Conservation (phyloP, 306 rosid genomes). For the Hippophae gyantsensis region DNA sequence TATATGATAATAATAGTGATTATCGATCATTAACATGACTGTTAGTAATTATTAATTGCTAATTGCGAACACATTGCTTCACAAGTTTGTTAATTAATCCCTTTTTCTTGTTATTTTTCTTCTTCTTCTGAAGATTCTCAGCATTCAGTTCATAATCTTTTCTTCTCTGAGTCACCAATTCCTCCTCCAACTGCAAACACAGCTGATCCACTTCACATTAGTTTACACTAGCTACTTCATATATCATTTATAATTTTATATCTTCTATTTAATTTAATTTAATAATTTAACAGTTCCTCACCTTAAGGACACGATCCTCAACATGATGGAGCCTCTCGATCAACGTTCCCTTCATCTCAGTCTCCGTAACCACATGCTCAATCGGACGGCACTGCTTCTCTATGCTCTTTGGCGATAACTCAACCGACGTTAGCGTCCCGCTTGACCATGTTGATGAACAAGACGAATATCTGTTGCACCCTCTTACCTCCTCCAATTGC, state of each 20-base stretch:
- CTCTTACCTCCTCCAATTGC: conserved; percentile 36
- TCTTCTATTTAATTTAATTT: neutral
- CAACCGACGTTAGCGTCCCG: conserved; percentile 29
- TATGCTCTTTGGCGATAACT: conserved; percentile 54
- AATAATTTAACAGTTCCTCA: neutral
- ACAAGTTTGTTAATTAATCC: conserved; percentile 32
- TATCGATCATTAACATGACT: too few species aligned
- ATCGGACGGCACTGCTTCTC: conserved; percentile 93
- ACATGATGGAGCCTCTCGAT: conserved; percentile 55
- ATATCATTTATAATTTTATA: neutral
- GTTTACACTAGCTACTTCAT: neutral
- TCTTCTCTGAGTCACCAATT: conserved; percentile 19
- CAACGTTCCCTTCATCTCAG: conserved; percentile 56
- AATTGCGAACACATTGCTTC: conserved; percentile 28
- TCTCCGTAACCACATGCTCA: conserved; percentile 42
- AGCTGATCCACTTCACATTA: conserved; percentile 18
- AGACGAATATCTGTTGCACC: conserved; percentile 12
- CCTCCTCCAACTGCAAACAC: conserved; percentile 54
- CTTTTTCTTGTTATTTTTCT: conserved; percentile 31
- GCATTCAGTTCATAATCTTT: conserved; percentile 11
- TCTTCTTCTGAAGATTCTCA: conserved; percentile 1
- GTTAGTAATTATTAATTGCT: too few species aligned
- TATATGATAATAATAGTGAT: too few species aligned
- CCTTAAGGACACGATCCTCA: conserved; percentile 72
- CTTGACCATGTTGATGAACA: conserved; percentile 27